Evolutionary conservation across 2,329 filamentous ascomycete species (phyloP).

Genomic region (Trichothecium roseum): DNA sequence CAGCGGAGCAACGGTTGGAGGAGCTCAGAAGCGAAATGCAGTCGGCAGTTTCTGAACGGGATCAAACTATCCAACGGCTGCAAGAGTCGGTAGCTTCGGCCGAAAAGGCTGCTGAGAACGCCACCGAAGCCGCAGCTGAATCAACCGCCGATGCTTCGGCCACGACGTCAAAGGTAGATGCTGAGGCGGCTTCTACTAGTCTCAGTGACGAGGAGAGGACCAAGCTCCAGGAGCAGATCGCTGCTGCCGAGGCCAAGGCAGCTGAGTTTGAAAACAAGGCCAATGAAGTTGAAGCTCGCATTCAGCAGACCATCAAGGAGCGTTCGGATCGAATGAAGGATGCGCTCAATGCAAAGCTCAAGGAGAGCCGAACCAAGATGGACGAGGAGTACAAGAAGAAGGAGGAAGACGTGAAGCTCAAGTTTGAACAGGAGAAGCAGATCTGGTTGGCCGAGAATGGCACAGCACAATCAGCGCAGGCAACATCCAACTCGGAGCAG

Average conservation of each 20-base stretch:
- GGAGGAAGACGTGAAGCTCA: conserved; percentile 42
- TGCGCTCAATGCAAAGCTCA: conserved; percentile 55
- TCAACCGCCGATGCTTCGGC: conserved; percentile 6
- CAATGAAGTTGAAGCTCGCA: conserved; percentile 52
- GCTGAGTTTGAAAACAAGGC: conserved; percentile 54
- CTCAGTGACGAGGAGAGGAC: conserved; percentile 49
- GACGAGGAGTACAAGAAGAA: conserved; percentile 58
- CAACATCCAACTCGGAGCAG: not conserved
- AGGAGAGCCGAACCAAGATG: conserved; percentile 59
- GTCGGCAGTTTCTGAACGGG: conserved; percentile 50
- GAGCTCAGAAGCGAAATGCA: conserved; percentile 49
- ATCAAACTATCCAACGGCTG: conserved; percentile 39
- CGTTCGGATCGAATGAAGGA: conserved; percentile 62
- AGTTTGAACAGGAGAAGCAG: conserved; percentile 52
- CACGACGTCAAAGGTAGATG: conserved; percentile 1
- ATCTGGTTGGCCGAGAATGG: conserved; percentile 48
- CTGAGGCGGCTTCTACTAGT: conserved; percentile 11
- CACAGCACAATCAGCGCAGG: conserved; percentile 11
- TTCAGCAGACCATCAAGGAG: conserved; percentile 50
- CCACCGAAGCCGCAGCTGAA: conserved; percentile 10
- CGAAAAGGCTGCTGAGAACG: conserved; percentile 11
- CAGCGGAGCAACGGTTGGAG: conserved; percentile 53
- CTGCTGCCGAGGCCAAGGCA: conserved; percentile 49
- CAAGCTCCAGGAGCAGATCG: conserved; percentile 51
- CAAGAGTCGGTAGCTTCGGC: conserved; percentile 23